phyloP scores from a whole-genome alignment of 2,329 filamentous ascomycete genomes.

The Xylariales sp. region DNA sequence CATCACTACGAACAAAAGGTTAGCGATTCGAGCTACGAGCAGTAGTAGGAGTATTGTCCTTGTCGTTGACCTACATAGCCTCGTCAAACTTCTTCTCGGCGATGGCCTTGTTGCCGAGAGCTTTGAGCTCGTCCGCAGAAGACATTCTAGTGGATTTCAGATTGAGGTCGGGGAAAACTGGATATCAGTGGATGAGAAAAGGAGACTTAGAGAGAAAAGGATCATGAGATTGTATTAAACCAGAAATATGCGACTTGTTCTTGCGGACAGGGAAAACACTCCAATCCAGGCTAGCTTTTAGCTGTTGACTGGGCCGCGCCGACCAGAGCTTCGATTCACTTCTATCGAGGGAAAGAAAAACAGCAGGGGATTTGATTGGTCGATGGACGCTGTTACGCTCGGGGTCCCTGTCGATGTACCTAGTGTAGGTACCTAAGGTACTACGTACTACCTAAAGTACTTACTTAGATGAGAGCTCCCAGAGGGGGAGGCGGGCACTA shows the following conservation, averaged over 20 bases:
- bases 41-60: neutral
- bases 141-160: constrained; percentile 43
- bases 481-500: too few relatives aligned
- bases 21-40: neutral
- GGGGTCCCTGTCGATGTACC: too few relatives aligned
- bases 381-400: too few relatives aligned
- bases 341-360: constrained; percentile 5
- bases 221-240: neutral
- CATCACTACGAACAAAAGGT: constrained; percentile 56
- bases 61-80: constrained; percentile 68
- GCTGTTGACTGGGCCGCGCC: neutral
- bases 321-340: constrained; percentile 7
- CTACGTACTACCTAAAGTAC: too few relatives aligned
- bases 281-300: constrained; percentile 3
- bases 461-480: too few relatives aligned
- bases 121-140: constrained; percentile 78
- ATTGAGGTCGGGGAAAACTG: too few relatives aligned
- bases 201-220: neutral
- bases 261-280: too few relatives aligned
- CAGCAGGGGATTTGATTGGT: constrained; percentile 5
- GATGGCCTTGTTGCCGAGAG: constrained; percentile 97
- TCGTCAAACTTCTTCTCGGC: constrained; percentile 94
- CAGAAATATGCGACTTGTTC: neutral
- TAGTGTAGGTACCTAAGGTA: too few relatives aligned
- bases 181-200: too few relatives aligned